phyloP scores from a whole-genome alignment of 2,329 filamentous ascomycete genomes.

The Dendryphion nanum region DNA sequence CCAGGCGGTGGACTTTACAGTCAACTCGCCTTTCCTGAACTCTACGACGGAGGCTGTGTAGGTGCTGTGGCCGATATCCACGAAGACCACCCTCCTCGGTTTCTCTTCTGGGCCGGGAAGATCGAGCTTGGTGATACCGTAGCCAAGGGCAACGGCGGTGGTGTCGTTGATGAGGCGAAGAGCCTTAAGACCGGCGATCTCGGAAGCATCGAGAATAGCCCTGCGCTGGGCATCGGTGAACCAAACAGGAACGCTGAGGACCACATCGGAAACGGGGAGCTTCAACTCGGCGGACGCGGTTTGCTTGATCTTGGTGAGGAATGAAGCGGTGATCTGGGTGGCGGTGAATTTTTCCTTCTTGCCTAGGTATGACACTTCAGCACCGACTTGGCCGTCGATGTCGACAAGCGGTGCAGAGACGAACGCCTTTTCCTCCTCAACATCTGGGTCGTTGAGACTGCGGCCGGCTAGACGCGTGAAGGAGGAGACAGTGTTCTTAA shows the following conservation, averaged over 20 bases:
- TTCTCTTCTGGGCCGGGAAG: constrained; percentile 86
- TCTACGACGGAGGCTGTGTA: constrained; percentile 93
- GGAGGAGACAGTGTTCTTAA: constrained; percentile 95
- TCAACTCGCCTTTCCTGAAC: constrained; percentile 94
- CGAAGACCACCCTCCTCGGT: constrained; percentile 83
- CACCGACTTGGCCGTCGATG: constrained; percentile 90
- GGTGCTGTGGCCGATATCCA: constrained; percentile 96
- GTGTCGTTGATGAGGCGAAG: constrained; percentile 97
- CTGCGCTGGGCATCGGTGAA: constrained; percentile 94
- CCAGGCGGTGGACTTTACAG: constrained; percentile 87
- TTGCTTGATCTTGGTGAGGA: constrained; percentile 88
- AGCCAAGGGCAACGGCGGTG: constrained; percentile 91
- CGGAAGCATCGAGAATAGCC: constrained; percentile 82
- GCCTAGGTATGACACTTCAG: constrained; percentile 87
- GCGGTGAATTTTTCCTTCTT: constrained; percentile 96
- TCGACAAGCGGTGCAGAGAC: constrained; percentile 85
- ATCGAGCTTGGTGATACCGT: constrained; percentile 96
- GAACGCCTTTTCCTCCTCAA: constrained; percentile 88
- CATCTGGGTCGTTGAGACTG: constrained; percentile 82
- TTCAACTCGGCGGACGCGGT: constrained; percentile 85
- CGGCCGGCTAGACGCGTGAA: constrained; percentile 93
- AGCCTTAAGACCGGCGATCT: constrained; percentile 89
- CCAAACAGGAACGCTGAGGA: constrained; percentile 93
- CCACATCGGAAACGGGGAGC: constrained; percentile 87
- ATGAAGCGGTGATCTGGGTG: constrained; percentile 93